Evolutionary conservation across 768 basidiomycete genomes (phyloP).

Genomic region (Tremella fuciformis): DNA sequence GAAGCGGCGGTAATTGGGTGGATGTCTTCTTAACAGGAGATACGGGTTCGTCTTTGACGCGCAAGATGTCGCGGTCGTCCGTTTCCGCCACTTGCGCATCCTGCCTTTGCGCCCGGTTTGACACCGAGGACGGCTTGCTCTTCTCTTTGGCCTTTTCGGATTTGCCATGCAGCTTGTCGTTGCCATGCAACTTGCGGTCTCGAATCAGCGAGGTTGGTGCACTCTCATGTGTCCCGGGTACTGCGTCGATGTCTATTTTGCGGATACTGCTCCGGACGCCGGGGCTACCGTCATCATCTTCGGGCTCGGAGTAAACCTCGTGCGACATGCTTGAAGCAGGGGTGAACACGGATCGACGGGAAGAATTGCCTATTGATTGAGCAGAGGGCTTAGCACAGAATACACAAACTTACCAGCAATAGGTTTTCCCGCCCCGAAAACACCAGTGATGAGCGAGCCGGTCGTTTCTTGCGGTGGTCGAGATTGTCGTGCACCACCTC

Average conservation of each 20-base stretch:
- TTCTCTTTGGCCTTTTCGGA: constrained; percentile 22
- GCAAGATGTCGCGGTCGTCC: not conserved
- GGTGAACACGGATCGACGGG: not conserved
- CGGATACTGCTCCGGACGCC: constrained; percentile 10
- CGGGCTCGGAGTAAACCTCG: constrained; percentile 41
- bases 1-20: not conserved
- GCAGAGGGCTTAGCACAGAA: not conserved
- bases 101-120: constrained; percentile 10
- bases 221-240: constrained; percentile 44
- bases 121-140: not conserved
- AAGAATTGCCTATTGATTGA: not conserved
- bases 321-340: not conserved
- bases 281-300: constrained; percentile 22
- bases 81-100: constrained; percentile 20
- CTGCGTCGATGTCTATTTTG: constrained; percentile 46
- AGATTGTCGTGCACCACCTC: not conserved
- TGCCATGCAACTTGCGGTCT: constrained; percentile 24
- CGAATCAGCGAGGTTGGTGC: constrained; percentile 46
- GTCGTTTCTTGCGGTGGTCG: not conserved
- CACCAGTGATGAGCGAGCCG: constrained; percentile 2
- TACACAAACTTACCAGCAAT: constrained; percentile 1
- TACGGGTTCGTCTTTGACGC: constrained; percentile 36
- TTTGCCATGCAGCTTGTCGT: constrained; percentile 10
- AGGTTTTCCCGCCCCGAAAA: not conserved
- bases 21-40: constrained; percentile 34